A percentile compares a stretch with the other conserved stretches of the same genome.
These are phyloP conservation scores for Gossypium trilobum DNA, from an alignment of 441 rosid genomes.

Conservation along the genomic window DNA sequence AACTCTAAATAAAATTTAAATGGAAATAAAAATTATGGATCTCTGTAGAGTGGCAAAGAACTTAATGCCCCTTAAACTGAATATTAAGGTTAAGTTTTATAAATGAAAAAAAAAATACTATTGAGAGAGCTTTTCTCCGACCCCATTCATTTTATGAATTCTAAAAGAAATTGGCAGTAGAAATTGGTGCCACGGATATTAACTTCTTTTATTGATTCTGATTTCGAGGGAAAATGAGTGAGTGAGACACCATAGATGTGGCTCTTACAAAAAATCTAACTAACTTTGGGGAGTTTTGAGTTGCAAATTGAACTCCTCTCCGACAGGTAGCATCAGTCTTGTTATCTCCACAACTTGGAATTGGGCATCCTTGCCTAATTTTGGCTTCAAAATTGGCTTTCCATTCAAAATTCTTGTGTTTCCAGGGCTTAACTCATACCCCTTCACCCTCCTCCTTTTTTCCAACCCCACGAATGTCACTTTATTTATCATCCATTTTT, in stretches of 20 bases:
- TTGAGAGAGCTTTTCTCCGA: too few species aligned
- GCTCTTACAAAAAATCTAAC: background rate
- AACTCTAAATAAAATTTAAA: background rate
- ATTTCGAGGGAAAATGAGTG: background rate
- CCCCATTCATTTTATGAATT: too few species aligned
- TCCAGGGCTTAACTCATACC: constrained; percentile 18
- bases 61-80: too few species aligned
- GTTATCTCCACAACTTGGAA: constrained; percentile 30
- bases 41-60: too few species aligned
- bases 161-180: background rate
- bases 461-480: constrained; percentile 48
- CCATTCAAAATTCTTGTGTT: background rate
- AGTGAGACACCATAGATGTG: background rate
- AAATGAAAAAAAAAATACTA: too few species aligned
- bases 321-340: constrained; percentile 22
- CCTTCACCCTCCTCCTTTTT: constrained; percentile 15
- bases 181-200: background rate
- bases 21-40: too few species aligned
- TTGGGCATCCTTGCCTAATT: constrained; percentile 11
- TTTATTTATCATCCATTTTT: constrained; percentile 45
- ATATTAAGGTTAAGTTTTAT: too few species aligned
- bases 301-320: constrained; percentile 31
- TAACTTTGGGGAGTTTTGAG: constrained; percentile 7
- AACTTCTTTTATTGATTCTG: background rate
- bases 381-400: constrained; percentile 15